Percentiles rank a stretch among this genome's conserved stretches.
Evolutionary conservation across 192 early-diverging fungal genomes (phyloP).

Genomic region (Coemansia erecta): DNA sequence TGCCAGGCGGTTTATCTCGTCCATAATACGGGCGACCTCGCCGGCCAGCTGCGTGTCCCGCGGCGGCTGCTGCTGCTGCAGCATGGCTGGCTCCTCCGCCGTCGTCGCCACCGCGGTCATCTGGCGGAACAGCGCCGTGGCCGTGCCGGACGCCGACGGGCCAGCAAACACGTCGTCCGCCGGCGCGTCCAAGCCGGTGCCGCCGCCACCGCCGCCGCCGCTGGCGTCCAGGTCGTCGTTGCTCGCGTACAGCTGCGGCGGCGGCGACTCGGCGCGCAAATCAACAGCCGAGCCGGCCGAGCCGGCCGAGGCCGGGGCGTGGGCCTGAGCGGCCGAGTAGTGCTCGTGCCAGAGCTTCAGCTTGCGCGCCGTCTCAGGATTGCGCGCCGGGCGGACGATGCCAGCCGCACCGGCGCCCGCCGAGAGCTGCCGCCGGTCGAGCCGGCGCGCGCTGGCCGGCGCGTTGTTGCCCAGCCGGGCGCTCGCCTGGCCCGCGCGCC

Average conservation of each 20-base stretch:
- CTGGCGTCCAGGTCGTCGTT: no score
- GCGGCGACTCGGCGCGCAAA: conserved; percentile 17
- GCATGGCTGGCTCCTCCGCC: background rate
- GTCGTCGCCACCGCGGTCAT: background rate
- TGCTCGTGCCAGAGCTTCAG: conserved; percentile 40
- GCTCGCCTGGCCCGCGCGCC: no score
- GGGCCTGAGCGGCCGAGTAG: no score
- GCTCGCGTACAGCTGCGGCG: conserved; percentile 4
- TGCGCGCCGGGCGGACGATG: conserved; percentile 1
- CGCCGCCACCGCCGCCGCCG: no score
- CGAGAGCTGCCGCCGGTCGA: background rate
- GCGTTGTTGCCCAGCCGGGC: background rate
- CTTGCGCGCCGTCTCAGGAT: conserved; percentile 24
- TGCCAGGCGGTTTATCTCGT: conserved; percentile 15
- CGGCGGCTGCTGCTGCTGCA: background rate
- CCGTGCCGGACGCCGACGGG: no score
- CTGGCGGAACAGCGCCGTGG: no score
- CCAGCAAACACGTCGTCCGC: no score
- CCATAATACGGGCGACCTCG: conserved; percentile 19
- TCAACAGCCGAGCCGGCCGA: no score
- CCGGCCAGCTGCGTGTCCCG: background rate
- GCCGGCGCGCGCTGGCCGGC: background rate
- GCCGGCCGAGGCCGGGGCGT: no score
- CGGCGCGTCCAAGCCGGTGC: no score
- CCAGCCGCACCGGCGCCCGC: background rate